Base-by-base conservation (phyloP, 2,329 filamentous ascomycete species). In the Trichoderma polysporum region DNA sequence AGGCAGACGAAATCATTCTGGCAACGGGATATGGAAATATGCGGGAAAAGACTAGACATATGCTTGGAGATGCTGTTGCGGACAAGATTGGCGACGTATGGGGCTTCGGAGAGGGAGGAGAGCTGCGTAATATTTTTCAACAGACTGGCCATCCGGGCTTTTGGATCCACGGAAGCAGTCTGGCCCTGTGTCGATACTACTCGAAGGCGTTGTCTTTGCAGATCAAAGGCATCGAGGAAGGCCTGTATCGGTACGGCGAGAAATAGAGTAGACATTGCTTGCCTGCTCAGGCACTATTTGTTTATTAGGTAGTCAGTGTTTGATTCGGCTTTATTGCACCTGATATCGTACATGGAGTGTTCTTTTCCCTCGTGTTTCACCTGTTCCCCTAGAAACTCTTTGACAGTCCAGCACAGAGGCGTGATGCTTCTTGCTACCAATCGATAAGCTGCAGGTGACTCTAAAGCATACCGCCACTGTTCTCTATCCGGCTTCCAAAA, bases 11-110 rank as follows among this genome's bases (percentile, higher is more conserved):
- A 69, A 83, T 91, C 9, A 82, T 91, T 0, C 81, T 89, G 49
- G 87, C 87, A 0, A 90, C 87, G 0, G 87, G 86, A 0, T 91
- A 90, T 70, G 84, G 88, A 68, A 91, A 90, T 73, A 92, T 92
- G 89, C 81, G 82, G 12, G 88, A 85, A 0, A 85, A 85, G 22
- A 86, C 88, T 1, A 78, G 85, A n/a, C 80, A 81, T 35, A 84
- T 90, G 22, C 82, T 92, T 63, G 90, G 89, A 0, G 83, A 88
- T 33, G 81, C 83, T 19, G 79, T 91, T 10, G 88, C 86, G 0
- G 84, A 87, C 60, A 79, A 81, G 29, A 82, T 88, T 4, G 79
- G 79, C 2, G 86, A 88, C 70, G 83, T 89, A 17, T 90, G 88
- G 86, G 88, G 87, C 0, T 80, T 89, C 66, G 86, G 90, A 7